Evolutionary conservation across 768 basidiomycete genomes (phyloP), one percentile per base, ranked within the genome.

Genomic region (Auricularia sp.): DNA sequence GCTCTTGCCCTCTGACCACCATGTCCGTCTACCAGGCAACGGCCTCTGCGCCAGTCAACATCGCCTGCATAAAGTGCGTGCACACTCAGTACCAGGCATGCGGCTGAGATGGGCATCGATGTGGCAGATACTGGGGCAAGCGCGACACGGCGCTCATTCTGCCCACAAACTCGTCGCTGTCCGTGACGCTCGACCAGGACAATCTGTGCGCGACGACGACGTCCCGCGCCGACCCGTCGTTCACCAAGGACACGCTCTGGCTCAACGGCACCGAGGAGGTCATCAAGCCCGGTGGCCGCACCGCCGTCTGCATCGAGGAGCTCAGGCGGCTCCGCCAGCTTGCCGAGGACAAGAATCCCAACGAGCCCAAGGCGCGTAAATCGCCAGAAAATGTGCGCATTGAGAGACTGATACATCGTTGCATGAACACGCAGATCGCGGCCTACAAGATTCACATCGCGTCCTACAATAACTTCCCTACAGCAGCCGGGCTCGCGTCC

Each of bases 381-480:
- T 3, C 29, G 29, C 29, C 29, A 29, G 0, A 29, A 29, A 2
- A 3, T 2, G 29, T 2, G 29, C 29, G 29, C 29, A 29, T 29
- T 29, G 29, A 29, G 29, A 29, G 29, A 29, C 29, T 29, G 29
- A 29, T 29, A 29, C 29, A 29, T 29, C 29, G 29, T 29, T 29
- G 29, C 29, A 29, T 29, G 29, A 29, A 29, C 0, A 35, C 63
- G 36, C 70, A 91, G 87, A 75, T 95, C 43, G 90, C 93, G 0
- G 68, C 77, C 16, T 90, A 78, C 74, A 77, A 82, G 18, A 84
- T 98, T 3, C 94, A 93, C 78, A 93, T 99, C 70, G 85, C 86
- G 64, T 98, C 96, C 6, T 87, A 85, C 78, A 99, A 99, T 83
- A 98, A 98, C 80, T 98, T 99, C 81, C 97, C 97, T 36, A 99